These are phyloP conservation scores for Rhinocladiella similis DNA, from an alignment of 2,329 filamentous ascomycete species.

Conservation along the genomic window DNA sequence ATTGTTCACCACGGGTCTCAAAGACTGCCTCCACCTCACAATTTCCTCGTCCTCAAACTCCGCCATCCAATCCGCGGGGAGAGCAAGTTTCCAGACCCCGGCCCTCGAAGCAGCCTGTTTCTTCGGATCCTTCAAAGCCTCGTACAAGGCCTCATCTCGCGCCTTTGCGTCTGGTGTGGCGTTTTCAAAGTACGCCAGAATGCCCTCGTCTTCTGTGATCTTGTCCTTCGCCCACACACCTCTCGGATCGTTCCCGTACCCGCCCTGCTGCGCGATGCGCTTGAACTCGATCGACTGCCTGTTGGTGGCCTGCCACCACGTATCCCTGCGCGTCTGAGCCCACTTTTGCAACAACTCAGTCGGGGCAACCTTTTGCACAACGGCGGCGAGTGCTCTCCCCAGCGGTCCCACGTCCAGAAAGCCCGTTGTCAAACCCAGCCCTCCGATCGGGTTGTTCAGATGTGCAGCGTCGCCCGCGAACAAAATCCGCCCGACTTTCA, in stretches of 20 bases:
- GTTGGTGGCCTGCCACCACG: conserved; percentile 33
- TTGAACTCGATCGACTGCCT: conserved; percentile 10
- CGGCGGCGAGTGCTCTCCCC: conserved; percentile 56
- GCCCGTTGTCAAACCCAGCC: conserved; percentile 62
- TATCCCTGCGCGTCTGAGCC: conserved; percentile 40
- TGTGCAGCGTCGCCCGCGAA: conserved; percentile 19
- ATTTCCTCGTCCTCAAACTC: conserved; percentile 1
- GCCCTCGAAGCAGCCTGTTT: not conserved
- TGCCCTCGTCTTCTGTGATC: not conserved
- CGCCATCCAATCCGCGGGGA: conserved; percentile 9
- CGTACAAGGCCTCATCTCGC: conserved; percentile 3
- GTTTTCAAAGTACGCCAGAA: not conserved
- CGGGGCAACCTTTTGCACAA: conserved; percentile 39
- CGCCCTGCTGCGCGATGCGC: conserved; percentile 9
- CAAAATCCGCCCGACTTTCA: conserved; percentile 6
- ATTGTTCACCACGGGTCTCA: not conserved
- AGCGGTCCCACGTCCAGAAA: conserved; percentile 63
- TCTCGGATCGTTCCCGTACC: too few species aligned
- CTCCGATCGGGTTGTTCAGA: conserved; percentile 54
- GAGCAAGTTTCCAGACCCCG: conserved; percentile 1
- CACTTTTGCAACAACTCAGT: conserved; percentile 41
- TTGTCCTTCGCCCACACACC: too few species aligned
- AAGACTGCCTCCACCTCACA: not conserved
- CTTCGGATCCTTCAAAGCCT: not conserved
- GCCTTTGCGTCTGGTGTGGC: conserved; percentile 2